Evolutionary conservation across 306 rosid species (phyloP).

Genomic region (Cucurbita argyrosperma): DNA sequence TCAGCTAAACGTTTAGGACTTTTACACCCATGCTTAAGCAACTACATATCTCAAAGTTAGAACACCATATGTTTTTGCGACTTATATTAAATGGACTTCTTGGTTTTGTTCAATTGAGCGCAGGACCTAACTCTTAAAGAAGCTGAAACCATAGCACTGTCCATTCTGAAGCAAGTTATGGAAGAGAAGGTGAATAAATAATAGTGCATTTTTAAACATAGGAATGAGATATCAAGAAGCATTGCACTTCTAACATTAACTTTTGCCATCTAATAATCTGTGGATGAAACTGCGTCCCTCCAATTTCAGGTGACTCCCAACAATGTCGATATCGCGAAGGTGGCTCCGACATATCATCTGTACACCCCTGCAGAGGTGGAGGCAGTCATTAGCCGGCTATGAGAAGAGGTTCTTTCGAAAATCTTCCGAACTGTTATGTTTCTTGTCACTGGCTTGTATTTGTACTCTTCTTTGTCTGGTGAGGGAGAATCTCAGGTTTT

Average conservation of each 20-base stretch:
- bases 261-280: background rate
- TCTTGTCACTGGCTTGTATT: background rate
- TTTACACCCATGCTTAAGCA: background rate
- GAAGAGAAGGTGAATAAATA: slow-evolving; percentile 75
- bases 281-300: background rate
- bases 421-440: background rate
- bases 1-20: background rate
- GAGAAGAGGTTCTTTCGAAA: slow-evolving; percentile 14
- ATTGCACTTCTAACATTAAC: background rate
- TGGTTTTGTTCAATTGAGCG: background rate
- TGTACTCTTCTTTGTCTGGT: background rate
- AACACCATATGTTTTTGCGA: background rate
- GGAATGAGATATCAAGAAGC: background rate
- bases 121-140: slow-evolving; percentile 89
- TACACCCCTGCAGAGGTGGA: slow-evolving; percentile 86
- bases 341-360: slow-evolving; percentile 70
- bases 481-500: background rate
- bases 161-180: slow-evolving; percentile 97
- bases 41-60: background rate
- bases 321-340: slow-evolving; percentile 93
- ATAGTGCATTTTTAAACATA: background rate
- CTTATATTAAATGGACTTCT: background rate
- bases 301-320: slow-evolving; percentile 70
- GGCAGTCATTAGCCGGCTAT: slow-evolving; percentile 79
- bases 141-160: slow-evolving; percentile 92